These are phyloP conservation scores for Ascochyta viciae-villosae DNA, from an alignment of 2,329 filamentous ascomycete genomes.

Conservation along the genomic window DNA sequence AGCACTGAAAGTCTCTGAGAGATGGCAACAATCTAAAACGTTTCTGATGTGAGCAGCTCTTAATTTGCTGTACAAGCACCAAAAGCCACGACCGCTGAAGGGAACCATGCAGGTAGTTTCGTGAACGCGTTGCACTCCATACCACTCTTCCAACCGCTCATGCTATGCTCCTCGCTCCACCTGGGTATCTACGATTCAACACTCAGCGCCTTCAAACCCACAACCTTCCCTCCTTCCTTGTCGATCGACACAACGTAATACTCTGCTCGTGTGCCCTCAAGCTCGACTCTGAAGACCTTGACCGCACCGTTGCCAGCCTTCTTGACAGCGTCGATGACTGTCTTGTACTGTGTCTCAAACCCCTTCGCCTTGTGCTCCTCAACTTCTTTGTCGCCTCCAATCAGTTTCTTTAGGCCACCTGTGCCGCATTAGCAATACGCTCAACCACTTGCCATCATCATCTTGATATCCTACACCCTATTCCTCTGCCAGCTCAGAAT, in stretches of 20 bases:
- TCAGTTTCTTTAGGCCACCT: slow-evolving; percentile 75
- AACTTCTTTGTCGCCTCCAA: slow-evolving; percentile 66
- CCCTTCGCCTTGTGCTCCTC: slow-evolving; percentile 71
- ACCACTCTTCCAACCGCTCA: too few species aligned
- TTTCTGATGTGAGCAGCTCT: too few species aligned
- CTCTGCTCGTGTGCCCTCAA: slow-evolving; percentile 70
- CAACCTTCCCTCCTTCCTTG: slow-evolving; percentile 65
- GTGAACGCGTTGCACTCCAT: too few species aligned
- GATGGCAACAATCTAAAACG: too few species aligned
- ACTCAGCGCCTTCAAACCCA: slow-evolving; percentile 79
- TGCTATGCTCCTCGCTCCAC: not conserved
- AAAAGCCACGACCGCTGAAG: too few species aligned
- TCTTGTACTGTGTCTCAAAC: slow-evolving; percentile 77
- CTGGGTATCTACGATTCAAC: slow-evolving; percentile 63
- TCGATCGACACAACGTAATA: slow-evolving; percentile 80
- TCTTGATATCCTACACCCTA: not conserved
- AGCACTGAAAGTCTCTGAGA: too few species aligned
- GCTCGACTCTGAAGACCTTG: slow-evolving; percentile 74
- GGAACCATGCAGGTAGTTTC: too few species aligned
- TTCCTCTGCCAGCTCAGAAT: not conserved
- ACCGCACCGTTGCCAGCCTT: slow-evolving; percentile 72
- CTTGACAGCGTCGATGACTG: slow-evolving; percentile 72
- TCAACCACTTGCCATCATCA: not conserved
- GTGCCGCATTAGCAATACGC: not conserved
- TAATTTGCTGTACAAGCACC: too few species aligned